Base-by-base conservation (phyloP, 306 rosid genomes). In the Urtica urens region DNA sequence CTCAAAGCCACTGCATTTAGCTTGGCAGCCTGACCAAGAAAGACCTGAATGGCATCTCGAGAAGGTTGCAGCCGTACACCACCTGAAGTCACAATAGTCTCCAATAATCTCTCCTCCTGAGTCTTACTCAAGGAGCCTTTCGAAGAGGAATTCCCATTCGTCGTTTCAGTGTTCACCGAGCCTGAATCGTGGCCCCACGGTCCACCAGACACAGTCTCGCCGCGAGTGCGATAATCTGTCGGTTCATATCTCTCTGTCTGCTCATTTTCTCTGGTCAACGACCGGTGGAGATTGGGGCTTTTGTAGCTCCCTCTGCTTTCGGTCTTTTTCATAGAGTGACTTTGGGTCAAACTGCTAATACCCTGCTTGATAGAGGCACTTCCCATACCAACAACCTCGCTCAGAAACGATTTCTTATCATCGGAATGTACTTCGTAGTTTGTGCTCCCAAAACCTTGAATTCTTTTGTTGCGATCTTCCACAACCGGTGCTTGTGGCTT, bases 301-400 rank as follows among this genome's bases (percentile, higher is more conserved):
- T 33, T 80, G 75, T 85, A 78, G 71, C 67, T 82, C 65, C 96
- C 92, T n/a, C n/a, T n/a, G 46, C 66, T 68, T 49, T 86, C 81
- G 72, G 72, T 92, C 79, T 75, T 82, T 73, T 67, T 85, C 19
- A 73, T 49, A 28, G 94, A 76, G 71, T 79, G 79, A 50, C 85
- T 80, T 51, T 85, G 99, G 1, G 96, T 55, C 30, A 92, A 73
- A 73, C 38, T 85, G 67, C 69, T 82, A 46, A 92, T 34, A 49
- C 99, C 99, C 66, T 85, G 96, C 78, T 85, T 92, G 69, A 92
- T 79, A 23, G 99, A 76, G 27, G 94, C 94, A 60, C 94, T 92
- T 69, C 99, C 99, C 62, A 92, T 44, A 67, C 87, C 99, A 40
- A 92, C 99, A 59, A 92, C 99, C 81, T 79, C 99, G 43, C 94